These are phyloP conservation scores for Schizopora paradoxa DNA, from an alignment of 1,284 basidiomycete genomes.

Conservation along the genomic window DNA sequence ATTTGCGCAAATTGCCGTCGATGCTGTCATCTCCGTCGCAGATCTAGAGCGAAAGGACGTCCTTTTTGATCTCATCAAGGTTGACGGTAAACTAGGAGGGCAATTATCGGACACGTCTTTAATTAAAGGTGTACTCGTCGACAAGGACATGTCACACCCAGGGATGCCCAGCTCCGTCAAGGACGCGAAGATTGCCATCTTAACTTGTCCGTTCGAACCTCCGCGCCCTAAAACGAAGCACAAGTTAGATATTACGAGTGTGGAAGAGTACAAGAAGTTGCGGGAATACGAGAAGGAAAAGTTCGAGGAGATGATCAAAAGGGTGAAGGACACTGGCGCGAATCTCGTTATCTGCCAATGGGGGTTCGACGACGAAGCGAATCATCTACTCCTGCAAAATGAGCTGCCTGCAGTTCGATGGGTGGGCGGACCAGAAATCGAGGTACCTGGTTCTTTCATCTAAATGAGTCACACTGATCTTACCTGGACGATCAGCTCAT, in stretches of 20 bases:
- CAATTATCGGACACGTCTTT: slow-evolving; percentile 91
- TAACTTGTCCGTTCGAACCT: slow-evolving; percentile 98
- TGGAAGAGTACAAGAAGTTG: slow-evolving; percentile 97
- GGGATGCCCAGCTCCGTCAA: slow-evolving; percentile 91
- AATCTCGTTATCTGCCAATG: slow-evolving; percentile 99
- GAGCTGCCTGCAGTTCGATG: slow-evolving; percentile 97
- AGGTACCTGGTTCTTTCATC: slow-evolving; percentile 47
- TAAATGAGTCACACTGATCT: slow-evolving; percentile 6
- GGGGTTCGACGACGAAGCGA: slow-evolving; percentile 99
- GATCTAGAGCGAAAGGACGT: slow-evolving; percentile 95
- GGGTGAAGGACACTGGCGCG: slow-evolving; percentile 96
- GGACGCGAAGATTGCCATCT: slow-evolving; percentile 92
- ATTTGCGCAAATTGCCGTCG: slow-evolving; percentile 97
- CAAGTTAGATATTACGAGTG: slow-evolving; percentile 94
- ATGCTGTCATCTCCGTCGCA: slow-evolving; percentile 93
- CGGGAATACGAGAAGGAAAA: slow-evolving; percentile 95
- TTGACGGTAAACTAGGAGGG: slow-evolving; percentile 97
- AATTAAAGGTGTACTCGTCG: slow-evolving; percentile 93
- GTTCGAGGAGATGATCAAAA: slow-evolving; percentile 95
- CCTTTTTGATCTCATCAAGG: slow-evolving; percentile 98
- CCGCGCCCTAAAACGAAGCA: slow-evolving; percentile 99
- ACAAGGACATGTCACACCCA: slow-evolving; percentile 99
- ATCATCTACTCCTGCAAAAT: slow-evolving; percentile 97
- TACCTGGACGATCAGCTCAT: slow-evolving; percentile 88
- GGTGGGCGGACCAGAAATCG: slow-evolving; percentile 99